These are phyloP conservation scores for Moesziomyces sp. DNA, from an alignment of 1,284 basidiomycete species.

Conservation along the genomic window DNA sequence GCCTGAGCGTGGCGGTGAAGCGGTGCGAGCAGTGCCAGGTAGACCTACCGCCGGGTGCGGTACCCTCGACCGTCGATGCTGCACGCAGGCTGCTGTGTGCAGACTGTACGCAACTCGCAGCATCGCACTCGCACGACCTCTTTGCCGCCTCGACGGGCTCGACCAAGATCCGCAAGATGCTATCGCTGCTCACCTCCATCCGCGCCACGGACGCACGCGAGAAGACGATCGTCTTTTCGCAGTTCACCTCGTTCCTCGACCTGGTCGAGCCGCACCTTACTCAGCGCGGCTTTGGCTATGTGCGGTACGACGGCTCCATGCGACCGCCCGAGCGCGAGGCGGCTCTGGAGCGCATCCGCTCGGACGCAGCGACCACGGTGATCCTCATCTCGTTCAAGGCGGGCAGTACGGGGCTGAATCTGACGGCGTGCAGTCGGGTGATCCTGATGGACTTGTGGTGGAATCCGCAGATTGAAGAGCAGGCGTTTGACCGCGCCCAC, in stretches of 20 bases:
- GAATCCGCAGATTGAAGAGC: conserved; percentile 74
- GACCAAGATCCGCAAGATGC: conserved; percentile 85
- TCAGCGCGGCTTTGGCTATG: conserved; percentile 76
- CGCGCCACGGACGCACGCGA: conserved; percentile 74
- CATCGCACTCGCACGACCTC: conserved; percentile 23
- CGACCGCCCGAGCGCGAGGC: conserved; percentile 78
- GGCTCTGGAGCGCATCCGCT: conserved; percentile 79
- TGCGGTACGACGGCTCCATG: conserved; percentile 91
- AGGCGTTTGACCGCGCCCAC: conserved; percentile 94
- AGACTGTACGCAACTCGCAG: conserved; percentile 44
- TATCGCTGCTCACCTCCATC: conserved; percentile 79
- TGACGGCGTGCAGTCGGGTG: conserved; percentile 93
- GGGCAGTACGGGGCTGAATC: conserved; percentile 90
- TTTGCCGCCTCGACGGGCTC: conserved; percentile 70
- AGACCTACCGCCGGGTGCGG: conserved; percentile 10
- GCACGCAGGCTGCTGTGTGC: conserved; percentile 43
- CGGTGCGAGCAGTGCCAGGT: conserved; percentile 56
- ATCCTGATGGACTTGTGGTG: conserved; percentile 95
- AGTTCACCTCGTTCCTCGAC: conserved; percentile 91
- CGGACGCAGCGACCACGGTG: conserved; percentile 73
- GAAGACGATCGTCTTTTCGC: conserved; percentile 84
- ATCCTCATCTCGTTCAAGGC: conserved; percentile 98
- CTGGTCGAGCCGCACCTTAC: conserved; percentile 84
- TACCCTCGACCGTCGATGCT: neutral
- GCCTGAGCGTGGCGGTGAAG: conserved; percentile 72